phyloP scores from a whole-genome alignment of 352 stramenopile species.

The Pythium monospermum region DNA sequence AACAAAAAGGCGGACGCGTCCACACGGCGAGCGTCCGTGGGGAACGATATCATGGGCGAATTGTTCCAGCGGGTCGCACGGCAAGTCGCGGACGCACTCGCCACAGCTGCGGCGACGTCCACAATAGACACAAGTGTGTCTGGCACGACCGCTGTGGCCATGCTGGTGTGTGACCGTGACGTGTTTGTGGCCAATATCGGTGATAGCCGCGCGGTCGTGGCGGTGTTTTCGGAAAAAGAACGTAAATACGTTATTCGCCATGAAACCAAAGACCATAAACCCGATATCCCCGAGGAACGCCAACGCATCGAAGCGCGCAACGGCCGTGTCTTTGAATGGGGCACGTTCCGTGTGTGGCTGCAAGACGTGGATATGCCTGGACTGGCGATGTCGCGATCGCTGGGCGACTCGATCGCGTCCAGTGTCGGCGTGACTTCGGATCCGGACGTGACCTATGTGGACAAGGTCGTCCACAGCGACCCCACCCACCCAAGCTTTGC shows the following conservation, averaged over 20 bases:
- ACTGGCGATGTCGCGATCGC: slow-evolving; percentile 79
- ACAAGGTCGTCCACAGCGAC: slow-evolving; percentile 27
- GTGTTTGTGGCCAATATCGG: slow-evolving; percentile 73
- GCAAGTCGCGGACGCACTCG: slow-evolving; percentile 35
- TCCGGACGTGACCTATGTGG: slow-evolving; percentile 50
- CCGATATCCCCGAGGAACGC: slow-evolving; percentile 56
- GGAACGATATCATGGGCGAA: slow-evolving; percentile 37
- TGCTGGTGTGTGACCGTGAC: slow-evolving; percentile 53
- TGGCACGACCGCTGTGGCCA: slow-evolving; percentile 62
- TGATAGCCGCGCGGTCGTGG: slow-evolving; percentile 65
- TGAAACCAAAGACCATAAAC: slow-evolving; percentile 80
- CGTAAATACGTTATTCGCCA: slow-evolving; percentile 44
- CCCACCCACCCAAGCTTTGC: slow-evolving; percentile 40
- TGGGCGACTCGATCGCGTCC: slow-evolving; percentile 76
- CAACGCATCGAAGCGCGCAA: slow-evolving; percentile 63
- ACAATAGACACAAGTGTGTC: slow-evolving; percentile 72
- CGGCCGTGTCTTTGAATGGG: slow-evolving; percentile 81
- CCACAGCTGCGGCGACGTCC: slow-evolving; percentile 17
- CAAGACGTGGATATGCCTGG: slow-evolving; percentile 82
- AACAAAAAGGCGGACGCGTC: slow-evolving; percentile 6
- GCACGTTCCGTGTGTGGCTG: slow-evolving; percentile 75
- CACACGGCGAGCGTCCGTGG: slow-evolving; percentile 19
- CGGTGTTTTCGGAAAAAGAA: slow-evolving; percentile 28
- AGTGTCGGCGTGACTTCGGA: slow-evolving; percentile 72
- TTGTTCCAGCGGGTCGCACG: slow-evolving; percentile 47